Evolutionary conservation across 768 basidiomycete species (phyloP), one percentile per base, ranked within the genome.

Genomic region (Flagelloscypha sp.): DNA sequence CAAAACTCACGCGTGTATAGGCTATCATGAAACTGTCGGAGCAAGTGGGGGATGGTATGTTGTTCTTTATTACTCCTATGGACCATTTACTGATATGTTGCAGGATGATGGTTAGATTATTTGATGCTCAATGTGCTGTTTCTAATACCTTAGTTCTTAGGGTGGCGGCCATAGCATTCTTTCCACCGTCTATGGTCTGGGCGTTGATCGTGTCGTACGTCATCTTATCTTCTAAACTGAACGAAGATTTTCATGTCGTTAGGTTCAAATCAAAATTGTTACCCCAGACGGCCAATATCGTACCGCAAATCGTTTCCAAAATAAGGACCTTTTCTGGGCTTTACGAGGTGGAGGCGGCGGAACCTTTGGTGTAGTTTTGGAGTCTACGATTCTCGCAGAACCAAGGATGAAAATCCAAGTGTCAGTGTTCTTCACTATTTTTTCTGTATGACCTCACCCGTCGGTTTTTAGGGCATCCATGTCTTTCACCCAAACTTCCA

Each of bases 311-410:
- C 46, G 37, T 0, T 45, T 50, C 40, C 54, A 58, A 33, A 56
- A 62, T 30, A 19, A 30, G 8, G 60, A 64, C 34, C 51, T 64
- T 0, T 62, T 61, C 43, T 64, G 48, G 38, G 62, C 61, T 2
- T 42, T 64, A 4, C 35, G 44, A 21, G 44, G 47, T 9, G 51
- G 66, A 5, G 65, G 64, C 1, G 65, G 62, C 16, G 47, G 51
- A 8, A 66, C 61, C 0, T 66, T 57, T 30, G 63, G 65, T 2
- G 48, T 49, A 4, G 48, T 49, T 6, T 15, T 49, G 5, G 46
- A 47, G 29, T 38, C 46, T 1, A 42, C 48, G 2, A 37, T 38
- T 17, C 30, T 47, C 4, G 48, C 36, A 2, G 48, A 49, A 32
- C 46, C 46, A 5, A 20, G 31, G 19, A 36, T 47, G 30, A 45